Conservation (phyloP, 148 eudicot species). For the Suaeda aralocaspica region DNA sequence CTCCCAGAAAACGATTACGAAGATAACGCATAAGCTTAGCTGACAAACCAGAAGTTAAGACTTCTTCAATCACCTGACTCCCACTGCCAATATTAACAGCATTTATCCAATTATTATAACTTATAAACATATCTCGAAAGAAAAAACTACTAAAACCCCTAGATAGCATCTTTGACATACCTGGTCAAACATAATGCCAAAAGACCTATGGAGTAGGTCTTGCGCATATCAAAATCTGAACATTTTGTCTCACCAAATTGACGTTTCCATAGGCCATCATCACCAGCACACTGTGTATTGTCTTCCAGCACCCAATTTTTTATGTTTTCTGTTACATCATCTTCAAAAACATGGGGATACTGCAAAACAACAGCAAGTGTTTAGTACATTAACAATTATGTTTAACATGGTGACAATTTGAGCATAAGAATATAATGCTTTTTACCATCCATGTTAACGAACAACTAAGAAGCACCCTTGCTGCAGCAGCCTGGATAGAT, state of each 20-base stretch:
- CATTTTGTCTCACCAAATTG: constrained; percentile 48
- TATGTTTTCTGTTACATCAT: constrained; percentile 65
- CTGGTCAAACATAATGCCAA: constrained; percentile 83
- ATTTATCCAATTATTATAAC: neutral
- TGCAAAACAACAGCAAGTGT: constrained; percentile 31
- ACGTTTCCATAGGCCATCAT: constrained; percentile 48
- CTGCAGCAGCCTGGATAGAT: constrained; percentile 78
- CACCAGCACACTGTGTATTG: constrained; percentile 36
- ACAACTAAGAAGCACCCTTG: constrained; percentile 85
- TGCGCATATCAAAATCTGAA: constrained; percentile 83
- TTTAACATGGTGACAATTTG: constrained; percentile 4
- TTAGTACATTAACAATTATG: constrained; percentile 2
- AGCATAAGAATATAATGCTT: neutral
- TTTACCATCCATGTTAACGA: constrained; percentile 90
- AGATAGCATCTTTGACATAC: constrained; percentile 35
- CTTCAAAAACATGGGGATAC: constrained; percentile 97
- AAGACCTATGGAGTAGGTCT: constrained; percentile 83
- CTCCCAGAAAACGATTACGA: constrained; percentile 71
- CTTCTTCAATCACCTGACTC: constrained; percentile 88
- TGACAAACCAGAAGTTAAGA: constrained; percentile 81
- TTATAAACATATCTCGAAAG: neutral
- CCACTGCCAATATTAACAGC: constrained; percentile 50
- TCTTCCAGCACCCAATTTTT: constrained; percentile 88
- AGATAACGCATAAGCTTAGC: constrained; percentile 91
- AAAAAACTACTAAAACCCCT: neutral